Percentiles rank a stretch among this genome's conserved stretches.
Evolutionary conservation across 805 yeast genomes (phyloP).

Genomic region (Candida vartiovaarae): DNA sequence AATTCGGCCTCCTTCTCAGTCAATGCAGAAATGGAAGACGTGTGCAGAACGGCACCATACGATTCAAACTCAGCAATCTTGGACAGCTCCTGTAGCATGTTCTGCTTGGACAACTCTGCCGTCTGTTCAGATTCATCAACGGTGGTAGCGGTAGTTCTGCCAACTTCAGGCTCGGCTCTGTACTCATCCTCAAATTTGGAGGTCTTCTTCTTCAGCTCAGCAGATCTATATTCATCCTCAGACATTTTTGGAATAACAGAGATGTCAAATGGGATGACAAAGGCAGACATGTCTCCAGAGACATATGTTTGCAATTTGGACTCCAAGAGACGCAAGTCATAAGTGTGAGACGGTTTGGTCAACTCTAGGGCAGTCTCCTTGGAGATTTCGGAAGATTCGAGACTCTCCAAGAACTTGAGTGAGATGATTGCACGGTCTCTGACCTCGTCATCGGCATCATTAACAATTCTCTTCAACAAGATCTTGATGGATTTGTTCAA

Average conservation of each 20-base stretch:
- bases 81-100: conserved; percentile 62
- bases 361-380: conserved; percentile 36
- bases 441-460: conserved; percentile 92
- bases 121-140: conserved; percentile 17
- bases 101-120: conserved; percentile 43
- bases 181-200: conserved; percentile 25
- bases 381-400: conserved; percentile 28
- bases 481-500: conserved; percentile 65
- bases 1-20: conserved; percentile 94
- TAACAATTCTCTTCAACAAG: conserved; percentile 74
- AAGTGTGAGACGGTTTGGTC: conserved; percentile 60
- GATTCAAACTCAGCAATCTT: conserved; percentile 64
- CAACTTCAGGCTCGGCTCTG: conserved; percentile 7
- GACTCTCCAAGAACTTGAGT: conserved; percentile 48
- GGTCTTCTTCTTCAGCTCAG: conserved; percentile 50
- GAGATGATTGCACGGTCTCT: conserved; percentile 95
- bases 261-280: conserved; percentile 61
- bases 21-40: conserved; percentile 56
- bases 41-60: conserved; percentile 71
- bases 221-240: conserved; percentile 62
- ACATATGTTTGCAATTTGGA: conserved; percentile 68
- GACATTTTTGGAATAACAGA: conserved; percentile 55
- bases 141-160: background rate
- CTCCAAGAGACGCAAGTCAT: conserved; percentile 74
- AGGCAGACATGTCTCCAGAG: conserved; percentile 32